These are phyloP conservation scores for Delphinella strobiligena DNA, from an alignment of 2,329 filamentous ascomycete genomes.

Conservation along the genomic window DNA sequence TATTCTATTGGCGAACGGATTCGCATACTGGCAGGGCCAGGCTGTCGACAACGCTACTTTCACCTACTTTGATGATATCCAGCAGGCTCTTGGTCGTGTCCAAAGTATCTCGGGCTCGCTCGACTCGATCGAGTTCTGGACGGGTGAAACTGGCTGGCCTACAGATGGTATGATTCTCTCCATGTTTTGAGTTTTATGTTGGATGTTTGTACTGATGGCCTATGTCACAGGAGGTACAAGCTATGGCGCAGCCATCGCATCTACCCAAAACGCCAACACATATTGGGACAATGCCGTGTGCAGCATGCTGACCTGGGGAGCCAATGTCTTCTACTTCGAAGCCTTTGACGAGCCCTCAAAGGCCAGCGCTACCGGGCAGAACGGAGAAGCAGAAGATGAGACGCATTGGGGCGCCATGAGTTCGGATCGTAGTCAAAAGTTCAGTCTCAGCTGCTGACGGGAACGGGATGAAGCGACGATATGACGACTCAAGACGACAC, in stretches of 20 bases:
- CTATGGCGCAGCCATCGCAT: conserved; percentile 50
- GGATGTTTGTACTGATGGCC: too few species aligned
- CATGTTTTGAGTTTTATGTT: too few species aligned
- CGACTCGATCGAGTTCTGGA: conserved; percentile 51
- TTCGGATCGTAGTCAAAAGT: conserved; percentile 47
- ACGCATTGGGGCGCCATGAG: conserved; percentile 60
- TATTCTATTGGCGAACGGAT: conserved; percentile 56
- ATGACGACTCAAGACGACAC: too few species aligned
- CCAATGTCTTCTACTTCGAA: conserved; percentile 63
- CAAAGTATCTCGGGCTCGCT: conserved; percentile 43
- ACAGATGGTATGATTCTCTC: conserved; percentile 34
- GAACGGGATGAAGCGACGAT: too few species aligned
- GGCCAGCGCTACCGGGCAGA: conserved; percentile 50
- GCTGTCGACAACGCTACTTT: conserved; percentile 44
- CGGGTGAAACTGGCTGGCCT: conserved; percentile 58
- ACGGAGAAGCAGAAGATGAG: conserved; percentile 50
- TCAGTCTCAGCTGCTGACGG: conserved; percentile 33
- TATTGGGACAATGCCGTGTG: conserved; percentile 55
- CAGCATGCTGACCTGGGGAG: conserved; percentile 50
- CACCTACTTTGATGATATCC: conserved; percentile 56
- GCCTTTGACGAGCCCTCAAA: conserved; percentile 63
- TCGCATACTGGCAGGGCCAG: conserved; percentile 61
- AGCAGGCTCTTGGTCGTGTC: conserved; percentile 50
- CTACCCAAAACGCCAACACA: conserved; percentile 43
- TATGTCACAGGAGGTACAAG: conserved; percentile 43